phyloP scores from a whole-genome alignment of 176 grass and related monocot genomes.

The Oropetium thomaeum region DNA sequence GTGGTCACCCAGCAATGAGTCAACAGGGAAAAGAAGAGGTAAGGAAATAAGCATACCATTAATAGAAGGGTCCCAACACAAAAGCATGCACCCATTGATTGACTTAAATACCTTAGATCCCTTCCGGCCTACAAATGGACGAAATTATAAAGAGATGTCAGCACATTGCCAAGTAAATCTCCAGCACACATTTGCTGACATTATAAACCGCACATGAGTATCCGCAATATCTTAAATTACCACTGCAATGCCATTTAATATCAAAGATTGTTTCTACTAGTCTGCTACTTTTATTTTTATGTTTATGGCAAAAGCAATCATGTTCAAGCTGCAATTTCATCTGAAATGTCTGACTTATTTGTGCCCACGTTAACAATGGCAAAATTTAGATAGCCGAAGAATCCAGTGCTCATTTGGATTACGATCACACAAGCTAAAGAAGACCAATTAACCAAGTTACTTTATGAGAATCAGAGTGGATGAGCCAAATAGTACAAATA shows the following conservation, averaged over 20 bases:
- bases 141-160: conserved; percentile 13
- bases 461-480: conserved; percentile 7
- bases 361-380: not conserved
- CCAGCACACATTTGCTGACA: not conserved
- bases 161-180: not conserved
- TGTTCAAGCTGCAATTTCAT: conserved; percentile 26
- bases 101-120: conserved; percentile 85
- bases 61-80: conserved; percentile 56
- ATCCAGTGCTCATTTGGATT: too few relatives aligned
- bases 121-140: conserved; percentile 70
- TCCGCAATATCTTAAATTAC: not conserved
- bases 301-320: too few relatives aligned
- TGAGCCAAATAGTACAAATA: conserved; percentile 21
- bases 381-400: not conserved
- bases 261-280: conserved; percentile 10
- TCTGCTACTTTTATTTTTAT: not conserved
- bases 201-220: not conserved
- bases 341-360: not conserved
- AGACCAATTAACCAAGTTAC: not conserved
- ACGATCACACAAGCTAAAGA: too few relatives aligned
- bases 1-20: not conserved
- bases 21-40: not conserved
- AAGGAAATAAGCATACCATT: conserved; percentile 49
- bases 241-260: not conserved
- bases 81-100: conserved; percentile 90